Base-by-base conservation (phyloP, 2,329 filamentous ascomycete genomes). In the Leptographium lundbergii region DNA sequence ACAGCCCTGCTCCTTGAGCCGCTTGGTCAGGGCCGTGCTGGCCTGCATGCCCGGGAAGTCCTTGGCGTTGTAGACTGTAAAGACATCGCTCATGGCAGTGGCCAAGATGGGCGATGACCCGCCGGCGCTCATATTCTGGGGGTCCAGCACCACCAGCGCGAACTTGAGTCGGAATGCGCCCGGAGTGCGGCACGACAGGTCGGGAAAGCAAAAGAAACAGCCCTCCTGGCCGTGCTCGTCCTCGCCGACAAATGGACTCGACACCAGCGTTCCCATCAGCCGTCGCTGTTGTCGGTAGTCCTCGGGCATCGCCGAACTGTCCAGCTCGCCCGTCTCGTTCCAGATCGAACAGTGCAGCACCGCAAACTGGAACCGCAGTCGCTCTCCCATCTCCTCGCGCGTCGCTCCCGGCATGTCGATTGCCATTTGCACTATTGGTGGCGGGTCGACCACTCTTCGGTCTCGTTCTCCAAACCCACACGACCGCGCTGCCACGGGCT, bases 401-500 rank as follows among this genome's bases (percentile, higher is more conserved):
- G 81, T 76, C 29, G 78, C 68, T 24, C 69, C 74, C 1, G 80
- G 76, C 62, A 86, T 80, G 57, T 82, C 81, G 59, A 90, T 81
- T 32, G 77, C 75, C 54, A 92, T 79, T 68, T 92, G 84, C 25
- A 94, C 81, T 66, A 94, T 92, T 17, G 89, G 89, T 2, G 89
- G 89, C 48, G 89, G 89, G 67, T 94, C 89, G 63, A 94, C 88
- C 19, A 91, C 88, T 62, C 89, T 81, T 47, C 89, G 81, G 68
- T 94, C 89, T 63, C 88, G 79, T 71, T 92, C 89, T 61, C 89
- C 89, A 69, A 91, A 92, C 1, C 89, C 89, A 66, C 89, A 94
- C 50, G 88, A 88, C 65, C 89, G 79, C 57, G 89, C 89, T 1
- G 88, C 88, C 22, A 83, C 77, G 10, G 89, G 89, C 67, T 92